Conservation (phyloP, 2,329 filamentous ascomycete species). For the Pseudogymnoascus sp. region DNA sequence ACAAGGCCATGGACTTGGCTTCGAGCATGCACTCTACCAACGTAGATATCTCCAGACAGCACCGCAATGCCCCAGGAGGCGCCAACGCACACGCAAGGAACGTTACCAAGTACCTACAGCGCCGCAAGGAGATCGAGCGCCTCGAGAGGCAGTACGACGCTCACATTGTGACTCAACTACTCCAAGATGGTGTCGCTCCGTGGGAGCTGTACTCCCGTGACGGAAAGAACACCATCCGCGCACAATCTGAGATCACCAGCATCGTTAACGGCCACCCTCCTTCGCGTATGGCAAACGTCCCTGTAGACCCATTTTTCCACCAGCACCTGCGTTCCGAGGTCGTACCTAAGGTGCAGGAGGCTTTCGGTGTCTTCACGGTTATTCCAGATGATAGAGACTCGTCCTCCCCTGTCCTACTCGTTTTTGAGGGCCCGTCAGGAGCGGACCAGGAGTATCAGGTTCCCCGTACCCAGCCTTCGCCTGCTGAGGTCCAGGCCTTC, state of each 20-base stretch:
- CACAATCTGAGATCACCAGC: constrained; percentile 66
- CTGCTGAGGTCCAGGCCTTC: constrained; percentile 45
- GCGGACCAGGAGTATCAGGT: constrained; percentile 43
- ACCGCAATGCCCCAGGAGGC: constrained; percentile 64
- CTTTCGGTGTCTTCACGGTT: constrained; percentile 66
- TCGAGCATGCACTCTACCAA: constrained; percentile 78
- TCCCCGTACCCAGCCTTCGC: constrained; percentile 45
- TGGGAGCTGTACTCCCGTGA: constrained; percentile 89
- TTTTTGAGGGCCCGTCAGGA: constrained; percentile 61
- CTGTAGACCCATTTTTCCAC: constrained; percentile 74
- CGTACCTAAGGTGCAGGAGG: constrained; percentile 54
- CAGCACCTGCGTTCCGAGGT: constrained; percentile 61
- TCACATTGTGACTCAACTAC: constrained; percentile 76
- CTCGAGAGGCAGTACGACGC: constrained; percentile 74
- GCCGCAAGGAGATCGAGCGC: constrained; percentile 73
- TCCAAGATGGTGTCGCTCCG: constrained; percentile 60
- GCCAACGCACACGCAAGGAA: constrained; percentile 74
- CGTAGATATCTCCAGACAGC: constrained; percentile 74
- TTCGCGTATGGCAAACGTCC: constrained; percentile 57
- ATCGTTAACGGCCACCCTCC: constrained; percentile 70
- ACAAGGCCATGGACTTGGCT: constrained; percentile 82
- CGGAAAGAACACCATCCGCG: constrained; percentile 72
- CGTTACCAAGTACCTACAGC: constrained; percentile 78
- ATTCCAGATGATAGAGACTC: constrained; percentile 58
- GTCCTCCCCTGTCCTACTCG: constrained; percentile 58